Conservation (phyloP, 306 rosid genomes). For the Vigna trinervia region DNA sequence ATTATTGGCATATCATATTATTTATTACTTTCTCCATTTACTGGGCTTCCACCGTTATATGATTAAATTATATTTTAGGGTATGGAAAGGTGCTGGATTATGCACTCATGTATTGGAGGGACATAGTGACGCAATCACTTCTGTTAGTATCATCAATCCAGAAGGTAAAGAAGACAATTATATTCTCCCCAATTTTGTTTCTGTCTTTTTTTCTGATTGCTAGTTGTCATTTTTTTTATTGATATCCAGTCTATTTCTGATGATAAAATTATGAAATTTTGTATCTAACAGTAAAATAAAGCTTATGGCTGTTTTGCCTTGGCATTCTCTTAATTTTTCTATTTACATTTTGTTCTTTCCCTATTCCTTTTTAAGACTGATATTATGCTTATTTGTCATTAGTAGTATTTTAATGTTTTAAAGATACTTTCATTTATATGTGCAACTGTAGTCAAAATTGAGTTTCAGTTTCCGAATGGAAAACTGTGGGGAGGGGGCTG, state of each 20-base stretch:
- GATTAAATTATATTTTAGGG: slow-evolving; percentile 52
- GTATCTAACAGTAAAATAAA: neutral
- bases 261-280: neutral
- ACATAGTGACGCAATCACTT: slow-evolving; percentile 74
- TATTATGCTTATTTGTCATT: neutral
- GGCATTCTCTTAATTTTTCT: neutral
- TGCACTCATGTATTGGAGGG: slow-evolving; percentile 88
- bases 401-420: neutral
- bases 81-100: slow-evolving; percentile 76
- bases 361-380: slow-evolving; percentile 1
- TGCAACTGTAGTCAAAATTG: neutral
- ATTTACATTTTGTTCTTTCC: slow-evolving; percentile 7
- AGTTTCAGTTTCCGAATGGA: neutral
- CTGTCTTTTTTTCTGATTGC: neutral
- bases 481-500: neutral
- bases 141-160: slow-evolving; percentile 66
- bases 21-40: slow-evolving; percentile 26
- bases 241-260: slow-evolving; percentile 15
- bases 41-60: slow-evolving; percentile 18
- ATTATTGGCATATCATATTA: slow-evolving; percentile 25
- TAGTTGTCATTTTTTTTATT: neutral
- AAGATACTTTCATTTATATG: neutral
- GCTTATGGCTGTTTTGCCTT: slow-evolving; percentile 18
- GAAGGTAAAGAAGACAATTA: slow-evolving; percentile 55
- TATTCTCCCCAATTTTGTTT: neutral